Percentiles rank a stretch among this genome's conserved stretches.
phyloP scores from a whole-genome alignment of 2,329 filamentous ascomycete species.

The Alternaria panax region DNA sequence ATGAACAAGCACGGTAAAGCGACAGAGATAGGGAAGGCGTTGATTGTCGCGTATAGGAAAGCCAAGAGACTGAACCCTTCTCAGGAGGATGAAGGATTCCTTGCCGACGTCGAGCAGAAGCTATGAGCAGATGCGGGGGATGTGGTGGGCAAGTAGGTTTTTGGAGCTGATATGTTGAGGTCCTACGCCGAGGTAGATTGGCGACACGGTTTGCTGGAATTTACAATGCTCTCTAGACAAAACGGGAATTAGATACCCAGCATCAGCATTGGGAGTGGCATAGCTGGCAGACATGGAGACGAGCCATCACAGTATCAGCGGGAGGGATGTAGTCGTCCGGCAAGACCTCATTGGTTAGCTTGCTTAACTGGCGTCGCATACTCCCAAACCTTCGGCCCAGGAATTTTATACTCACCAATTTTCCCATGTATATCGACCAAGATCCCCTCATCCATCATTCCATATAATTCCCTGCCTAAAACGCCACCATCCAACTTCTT shows the following conservation, averaged over 20 bases:
- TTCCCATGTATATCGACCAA: conserved; percentile 51
- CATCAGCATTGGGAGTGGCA: too few relatives aligned
- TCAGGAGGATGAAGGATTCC: neutral
- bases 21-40: neutral
- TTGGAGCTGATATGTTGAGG: rapidly evolving
- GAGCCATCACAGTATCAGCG: neutral
- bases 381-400: conserved; percentile 46
- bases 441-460: conserved; percentile 48
- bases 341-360: conserved; percentile 5
- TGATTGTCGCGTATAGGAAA: neutral
- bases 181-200: too few relatives aligned
- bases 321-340: neutral
- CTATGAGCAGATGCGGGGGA: rapidly evolving
- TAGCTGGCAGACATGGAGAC: neutral
- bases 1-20: neutral
- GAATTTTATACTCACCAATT: conserved; percentile 48
- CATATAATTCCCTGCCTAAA: conserved; percentile 58
- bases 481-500: conserved; percentile 50
- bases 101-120: neutral
- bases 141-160: neutral
- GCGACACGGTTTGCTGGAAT: too few relatives aligned
- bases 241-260: too few relatives aligned
- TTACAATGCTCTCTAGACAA: too few relatives aligned
- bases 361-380: conserved; percentile 15
- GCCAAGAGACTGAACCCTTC: rapidly evolving